Conservation (phyloP, 1,284 basidiomycete species). For the Cryptococcus maquisensis region DNA sequence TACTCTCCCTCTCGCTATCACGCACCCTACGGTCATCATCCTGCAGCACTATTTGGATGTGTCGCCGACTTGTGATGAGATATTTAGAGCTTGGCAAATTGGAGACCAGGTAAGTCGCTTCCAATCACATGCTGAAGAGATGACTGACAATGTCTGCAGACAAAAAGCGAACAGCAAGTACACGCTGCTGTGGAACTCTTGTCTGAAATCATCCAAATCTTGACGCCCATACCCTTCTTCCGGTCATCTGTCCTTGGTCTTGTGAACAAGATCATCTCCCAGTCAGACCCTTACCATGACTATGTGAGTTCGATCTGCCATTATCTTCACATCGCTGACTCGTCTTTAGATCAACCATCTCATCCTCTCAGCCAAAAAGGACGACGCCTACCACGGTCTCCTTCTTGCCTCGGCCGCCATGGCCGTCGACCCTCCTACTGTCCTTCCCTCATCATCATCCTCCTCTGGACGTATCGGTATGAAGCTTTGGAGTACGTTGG, state of each 20-base stretch:
- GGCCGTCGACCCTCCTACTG: slow-evolving; percentile 28
- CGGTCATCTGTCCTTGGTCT: slow-evolving; percentile 39
- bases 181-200: slow-evolving; percentile 39
- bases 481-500: slow-evolving; percentile 36
- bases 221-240: slow-evolving; percentile 48
- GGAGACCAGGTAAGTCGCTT: slow-evolving; percentile 36
- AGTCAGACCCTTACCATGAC: slow-evolving; percentile 37
- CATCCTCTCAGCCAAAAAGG: slow-evolving; percentile 40
- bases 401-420: slow-evolving; percentile 38
- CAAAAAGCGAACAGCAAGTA: slow-evolving; percentile 36
- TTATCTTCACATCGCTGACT: not conserved
- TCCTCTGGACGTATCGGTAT: slow-evolving; percentile 26
- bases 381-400: slow-evolving; percentile 38
- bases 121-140: slow-evolving; percentile 1
- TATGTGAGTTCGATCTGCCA: slow-evolving; percentile 22
- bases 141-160: slow-evolving; percentile 12
- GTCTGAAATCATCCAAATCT: slow-evolving; percentile 39
- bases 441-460: slow-evolving; percentile 8
- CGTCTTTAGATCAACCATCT: slow-evolving; percentile 38
- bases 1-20: slow-evolving; percentile 39
- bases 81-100: slow-evolving; percentile 46
- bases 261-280: slow-evolving; percentile 38
- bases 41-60: slow-evolving; percentile 47
- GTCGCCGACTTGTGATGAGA: slow-evolving; percentile 45
- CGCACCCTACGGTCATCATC: slow-evolving; percentile 44